Conservation (phyloP, 352 stramenopile genomes). For the Phytophthora lateralis region DNA sequence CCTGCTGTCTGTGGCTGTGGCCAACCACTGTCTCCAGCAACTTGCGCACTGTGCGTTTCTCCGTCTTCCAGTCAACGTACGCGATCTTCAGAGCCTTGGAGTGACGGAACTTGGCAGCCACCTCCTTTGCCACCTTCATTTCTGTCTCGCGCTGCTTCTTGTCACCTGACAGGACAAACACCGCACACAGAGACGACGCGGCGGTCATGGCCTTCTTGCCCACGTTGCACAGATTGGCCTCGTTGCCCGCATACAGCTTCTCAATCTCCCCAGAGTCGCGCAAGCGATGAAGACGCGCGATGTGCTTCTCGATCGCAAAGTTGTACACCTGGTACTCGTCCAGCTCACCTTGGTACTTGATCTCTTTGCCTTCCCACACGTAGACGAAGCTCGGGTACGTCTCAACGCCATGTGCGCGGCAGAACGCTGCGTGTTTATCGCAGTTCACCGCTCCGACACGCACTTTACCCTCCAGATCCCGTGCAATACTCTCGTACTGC, state of each 20-base stretch:
- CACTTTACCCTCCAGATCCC: slow-evolving; percentile 71
- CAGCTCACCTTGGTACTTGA: slow-evolving; percentile 61
- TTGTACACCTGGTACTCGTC: slow-evolving; percentile 86
- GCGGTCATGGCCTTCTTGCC: slow-evolving; percentile 60
- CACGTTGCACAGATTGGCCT: slow-evolving; percentile 79
- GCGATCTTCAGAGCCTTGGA: slow-evolving; percentile 65
- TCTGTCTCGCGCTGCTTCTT: slow-evolving; percentile 42
- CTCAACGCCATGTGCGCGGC: slow-evolving; percentile 42
- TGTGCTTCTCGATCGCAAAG: slow-evolving; percentile 85
- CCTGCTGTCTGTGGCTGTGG: slow-evolving; percentile 30
- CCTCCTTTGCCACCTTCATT: slow-evolving; percentile 60
- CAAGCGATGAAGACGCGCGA: slow-evolving; percentile 67
- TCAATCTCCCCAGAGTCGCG: slow-evolving; percentile 71
- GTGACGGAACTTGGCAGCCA: slow-evolving; percentile 71
- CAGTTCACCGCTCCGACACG: slow-evolving; percentile 83
- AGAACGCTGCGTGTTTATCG: slow-evolving; percentile 68
- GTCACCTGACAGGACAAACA: slow-evolving; percentile 75
- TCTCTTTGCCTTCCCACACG: slow-evolving; percentile 62
- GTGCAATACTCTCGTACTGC: slow-evolving; percentile 66
- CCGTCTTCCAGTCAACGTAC: slow-evolving; percentile 77
- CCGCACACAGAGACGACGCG: slow-evolving; percentile 61
- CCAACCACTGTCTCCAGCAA: slow-evolving; percentile 37
- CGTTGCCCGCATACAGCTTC: slow-evolving; percentile 73
- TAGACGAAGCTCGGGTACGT: slow-evolving; percentile 69
- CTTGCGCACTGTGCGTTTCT: slow-evolving; percentile 58